phyloP scores from a whole-genome alignment of 805 yeast genomes.

The Saccharomyces mikatae region DNA sequence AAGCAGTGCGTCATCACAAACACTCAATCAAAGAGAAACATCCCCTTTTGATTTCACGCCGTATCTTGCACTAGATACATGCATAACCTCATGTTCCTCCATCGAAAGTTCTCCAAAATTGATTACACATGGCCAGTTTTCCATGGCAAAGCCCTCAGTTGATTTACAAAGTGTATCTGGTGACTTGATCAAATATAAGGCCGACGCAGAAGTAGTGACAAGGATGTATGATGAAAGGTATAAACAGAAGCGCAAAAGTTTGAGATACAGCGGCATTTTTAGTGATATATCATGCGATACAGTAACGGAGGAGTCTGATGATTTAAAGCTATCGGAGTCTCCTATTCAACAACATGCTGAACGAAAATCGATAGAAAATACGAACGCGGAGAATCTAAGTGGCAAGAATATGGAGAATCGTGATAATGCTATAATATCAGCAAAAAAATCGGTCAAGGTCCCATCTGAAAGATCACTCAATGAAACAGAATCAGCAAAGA shows the following conservation, averaged over 20 bases:
- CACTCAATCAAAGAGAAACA: conserved; percentile 1
- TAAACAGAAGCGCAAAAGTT: not conserved
- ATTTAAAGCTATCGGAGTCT: not conserved
- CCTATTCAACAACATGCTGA: not conserved
- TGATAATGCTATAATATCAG: not conserved
- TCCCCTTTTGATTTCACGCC: conserved; percentile 17
- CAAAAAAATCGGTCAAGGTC: not conserved
- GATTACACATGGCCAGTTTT: conserved; percentile 17
- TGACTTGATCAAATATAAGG: conserved; percentile 30
- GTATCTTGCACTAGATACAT: conserved; percentile 9
- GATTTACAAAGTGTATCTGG: conserved; percentile 32
- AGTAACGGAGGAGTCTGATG: conserved; percentile 1
- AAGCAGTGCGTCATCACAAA: not conserved
- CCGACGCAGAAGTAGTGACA: conserved; percentile 13
- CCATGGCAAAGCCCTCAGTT: conserved; percentile 30
- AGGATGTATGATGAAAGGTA: conserved; percentile 11
- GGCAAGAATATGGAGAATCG: not conserved
- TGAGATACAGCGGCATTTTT: conserved; percentile 1
- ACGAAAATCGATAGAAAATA: not conserved
- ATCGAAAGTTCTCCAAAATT: conserved; percentile 16
- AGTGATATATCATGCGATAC: not conserved
- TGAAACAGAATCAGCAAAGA: conserved; percentile 9
- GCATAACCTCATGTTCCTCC: conserved; percentile 4
- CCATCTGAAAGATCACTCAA: not conserved
- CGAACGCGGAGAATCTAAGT: not conserved